Base-by-base conservation (phyloP, 306 rosid species). In the Acacia melanoxylon region DNA sequence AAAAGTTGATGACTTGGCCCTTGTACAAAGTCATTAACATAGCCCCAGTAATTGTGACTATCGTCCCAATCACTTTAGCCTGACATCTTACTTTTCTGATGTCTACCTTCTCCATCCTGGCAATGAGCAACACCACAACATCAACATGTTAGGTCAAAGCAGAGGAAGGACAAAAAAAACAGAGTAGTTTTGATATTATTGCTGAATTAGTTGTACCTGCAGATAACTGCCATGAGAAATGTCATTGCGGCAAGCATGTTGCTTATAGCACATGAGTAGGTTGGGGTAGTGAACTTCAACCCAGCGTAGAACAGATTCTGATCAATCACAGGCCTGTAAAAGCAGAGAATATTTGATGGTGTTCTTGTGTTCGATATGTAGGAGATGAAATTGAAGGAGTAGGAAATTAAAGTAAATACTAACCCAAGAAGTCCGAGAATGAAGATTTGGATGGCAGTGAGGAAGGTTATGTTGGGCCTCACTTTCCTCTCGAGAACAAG, bases 161-260 rank as follows among this genome's bases (percentile, higher is more conserved):
- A 77, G 49, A 14, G 27, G 29, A 41, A 61, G 41, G 12, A 78
- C 52, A 12, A 56, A 25, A 56, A 25, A 61, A 24, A 4, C 56
- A 63, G 31, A 42, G 22, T 37, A 69, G 4, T 20, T 29, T 6
- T 31, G 3, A 27, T 14, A 15, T 14, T 29, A 63, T 15, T 37
- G 2, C 14, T 24, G 29, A 33, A 19, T n/a, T 58, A 7, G 24
- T 19, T 11, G n/a, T 89, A 94, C 98, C 98, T 85, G 91, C 76
- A 95, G 52, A 93, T 52, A 72, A 91, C 92, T 24, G 99, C 99
- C 93, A 95, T 87, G 14, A 95, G 86, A 77, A 95, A 93, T 25
- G 99, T 93, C 91, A 95, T 89, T 45, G 99, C 97, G 6, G 99
- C 98, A 54, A 95, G 95, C 85, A 95, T 84, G 84, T 95, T 95